Evolutionary conservation across 1,139 yeast species (phyloP).

Genomic region (Yamadazyma sp.): DNA sequence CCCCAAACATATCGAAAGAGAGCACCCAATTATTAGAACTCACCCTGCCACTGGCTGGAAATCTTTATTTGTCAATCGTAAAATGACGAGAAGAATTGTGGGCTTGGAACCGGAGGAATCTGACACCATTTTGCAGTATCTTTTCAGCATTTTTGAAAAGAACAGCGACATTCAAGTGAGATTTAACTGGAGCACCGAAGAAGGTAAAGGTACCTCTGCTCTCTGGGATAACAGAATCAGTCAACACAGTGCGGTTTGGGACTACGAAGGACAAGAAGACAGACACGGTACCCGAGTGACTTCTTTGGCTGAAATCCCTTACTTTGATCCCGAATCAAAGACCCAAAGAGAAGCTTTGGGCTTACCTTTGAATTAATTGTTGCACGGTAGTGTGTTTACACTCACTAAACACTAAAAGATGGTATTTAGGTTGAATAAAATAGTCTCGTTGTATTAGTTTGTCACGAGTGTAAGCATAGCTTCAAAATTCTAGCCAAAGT

Average conservation of each 20-base stretch:
- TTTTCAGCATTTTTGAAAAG: constrained; percentile 33
- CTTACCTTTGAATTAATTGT: constrained; percentile 29
- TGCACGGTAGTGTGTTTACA: too few relatives aligned
- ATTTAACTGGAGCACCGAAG: constrained; percentile 52
- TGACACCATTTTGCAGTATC: constrained; percentile 30
- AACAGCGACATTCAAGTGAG: constrained; percentile 50
- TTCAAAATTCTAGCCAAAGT: too few relatives aligned
- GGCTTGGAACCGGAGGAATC: constrained; percentile 33
- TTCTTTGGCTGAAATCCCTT: constrained; percentile 56
- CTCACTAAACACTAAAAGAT: too few relatives aligned
- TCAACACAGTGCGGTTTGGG: constrained; percentile 52
- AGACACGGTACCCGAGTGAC: constrained; percentile 64
- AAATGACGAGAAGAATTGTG: constrained; percentile 19
- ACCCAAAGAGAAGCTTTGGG: constrained; percentile 58
- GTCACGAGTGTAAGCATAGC: too few relatives aligned
- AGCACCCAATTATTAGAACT: constrained; percentile 41
- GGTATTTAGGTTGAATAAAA: too few relatives aligned
- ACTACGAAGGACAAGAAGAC: constrained; percentile 38
- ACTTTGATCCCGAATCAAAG: constrained; percentile 49
- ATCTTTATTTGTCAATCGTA: constrained; percentile 35
- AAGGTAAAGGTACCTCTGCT: constrained; percentile 53
- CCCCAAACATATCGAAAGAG: constrained; percentile 36
- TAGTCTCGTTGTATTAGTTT: too few relatives aligned
- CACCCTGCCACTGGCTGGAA: constrained; percentile 49
- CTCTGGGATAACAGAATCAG: constrained; percentile 59